Evolutionary conservation across 1,139 yeast species (phyloP), one percentile per base, ranked within the genome.

Genomic region (Saccharomyces uvarum): DNA sequence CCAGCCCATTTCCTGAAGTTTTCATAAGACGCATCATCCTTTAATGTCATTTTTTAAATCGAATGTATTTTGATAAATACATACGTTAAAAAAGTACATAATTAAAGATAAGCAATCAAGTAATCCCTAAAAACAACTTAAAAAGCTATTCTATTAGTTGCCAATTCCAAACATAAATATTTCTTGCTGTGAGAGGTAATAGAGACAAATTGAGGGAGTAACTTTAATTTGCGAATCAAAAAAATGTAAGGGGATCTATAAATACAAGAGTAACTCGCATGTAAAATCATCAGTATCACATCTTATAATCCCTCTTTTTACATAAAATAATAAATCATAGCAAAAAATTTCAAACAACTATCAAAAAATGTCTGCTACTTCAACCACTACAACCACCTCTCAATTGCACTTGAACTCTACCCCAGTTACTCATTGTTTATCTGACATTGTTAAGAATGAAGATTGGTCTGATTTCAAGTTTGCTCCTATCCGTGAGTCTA

Each of bases 401-500:
- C 66, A 59, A 53, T 58, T 66, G 55, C 63, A 64, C 49, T 56
- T 66, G 53, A 62, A 60, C 54, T 55, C 64, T 26, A 66, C 72
- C 5, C 63, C 69, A 16, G 66, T 72, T 52, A 59, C 68, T 19
- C 73, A 72, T 57, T 73, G 75, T 14, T 66, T 73, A 21, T 62
- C 71, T 32, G 73, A 75, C 49, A 71, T 70, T 49, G 74, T 70
- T 56, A 60, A 67, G 56, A 58, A 61, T 28, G 67, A 65, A 3
- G 84, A 84, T 68, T 84, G 91, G 91, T 81, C 83, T 31, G 74
- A 76, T 48, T 86, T 86, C 73, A 74, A 77, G 61, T 86, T 86
- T 70, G 79, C 82, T 26, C 90, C 90, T 57, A 86, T 86, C 63
- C 78, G 91, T 58, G 93, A 86, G 72, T 82, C 89, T 8, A 82